Evolutionary conservation across 139 green algal genomes (phyloP).

Genomic region (Pseudopediastrum boryanum): DNA sequence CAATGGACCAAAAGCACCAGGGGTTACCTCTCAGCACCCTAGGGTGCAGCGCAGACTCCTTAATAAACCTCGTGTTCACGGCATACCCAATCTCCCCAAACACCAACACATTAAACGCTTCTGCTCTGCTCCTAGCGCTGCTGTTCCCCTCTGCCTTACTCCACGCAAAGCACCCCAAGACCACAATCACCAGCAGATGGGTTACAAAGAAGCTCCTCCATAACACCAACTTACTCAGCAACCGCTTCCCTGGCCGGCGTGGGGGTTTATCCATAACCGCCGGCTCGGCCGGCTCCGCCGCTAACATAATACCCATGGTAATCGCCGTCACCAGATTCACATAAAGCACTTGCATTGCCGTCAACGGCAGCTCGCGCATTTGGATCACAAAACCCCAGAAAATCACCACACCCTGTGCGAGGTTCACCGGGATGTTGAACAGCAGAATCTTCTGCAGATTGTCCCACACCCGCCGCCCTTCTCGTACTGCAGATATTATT

Average conservation of each 20-base stretch:
- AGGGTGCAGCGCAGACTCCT: slow-evolving; percentile 17
- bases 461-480: slow-evolving; percentile 93
- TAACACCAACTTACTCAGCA: slow-evolving; percentile 28
- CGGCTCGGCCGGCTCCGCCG: slow-evolving; percentile 23
- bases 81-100: slow-evolving; percentile 39
- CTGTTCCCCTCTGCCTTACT: neutral
- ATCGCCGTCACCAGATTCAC: slow-evolving; percentile 89
- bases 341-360: slow-evolving; percentile 79
- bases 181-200: slow-evolving; percentile 24
- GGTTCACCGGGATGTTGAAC: slow-evolving; percentile 15
- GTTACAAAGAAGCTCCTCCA: slow-evolving; percentile 38
- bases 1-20: slow-evolving; percentile 1
- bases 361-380: slow-evolving; percentile 67
- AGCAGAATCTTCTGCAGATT: slow-evolving; percentile 61
- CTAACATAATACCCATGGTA: slow-evolving; percentile 35
- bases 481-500: slow-evolving; percentile 88
- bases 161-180: slow-evolving; percentile 33
- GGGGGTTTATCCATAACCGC: slow-evolving; percentile 16
- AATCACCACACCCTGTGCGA: slow-evolving; percentile 84
- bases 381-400: slow-evolving; percentile 90
- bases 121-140: slow-evolving; percentile 2
- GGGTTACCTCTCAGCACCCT: slow-evolving; percentile 26
- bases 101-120: slow-evolving; percentile 37
- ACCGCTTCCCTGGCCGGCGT: neutral
- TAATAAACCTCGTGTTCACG: slow-evolving; percentile 36